Conservation (phyloP, 352 stramenopile species). For the Globisporangium emineosum region DNA sequence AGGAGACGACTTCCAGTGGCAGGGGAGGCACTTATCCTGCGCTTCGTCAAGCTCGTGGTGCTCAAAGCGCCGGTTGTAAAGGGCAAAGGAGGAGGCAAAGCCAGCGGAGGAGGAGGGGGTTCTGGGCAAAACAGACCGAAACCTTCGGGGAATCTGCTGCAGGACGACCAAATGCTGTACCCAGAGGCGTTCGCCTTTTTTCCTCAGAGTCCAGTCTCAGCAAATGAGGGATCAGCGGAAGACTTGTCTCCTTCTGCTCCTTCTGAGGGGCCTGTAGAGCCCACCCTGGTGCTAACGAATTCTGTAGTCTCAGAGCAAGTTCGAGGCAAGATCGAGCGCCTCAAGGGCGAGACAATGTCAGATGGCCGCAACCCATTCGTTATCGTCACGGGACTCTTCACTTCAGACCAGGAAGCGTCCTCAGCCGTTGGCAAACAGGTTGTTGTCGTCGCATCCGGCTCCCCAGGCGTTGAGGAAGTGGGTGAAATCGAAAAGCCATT, state of each 20-base stretch:
- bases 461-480: slow-evolving; percentile 17
- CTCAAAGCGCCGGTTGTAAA: slow-evolving; percentile 39
- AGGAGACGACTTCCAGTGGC: slow-evolving; percentile 12
- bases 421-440: slow-evolving; percentile 20
- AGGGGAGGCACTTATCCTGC: slow-evolving; percentile 51
- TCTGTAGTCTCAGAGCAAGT: background rate
- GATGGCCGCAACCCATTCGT: slow-evolving; percentile 64
- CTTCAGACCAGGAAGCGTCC: slow-evolving; percentile 38
- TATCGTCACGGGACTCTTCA: slow-evolving; percentile 59
- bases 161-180: slow-evolving; percentile 44
- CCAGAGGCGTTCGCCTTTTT: slow-evolving; percentile 31
- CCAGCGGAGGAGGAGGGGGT: background rate
- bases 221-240: background rate
- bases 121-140: background rate
- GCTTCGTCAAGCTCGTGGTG: slow-evolving; percentile 51
- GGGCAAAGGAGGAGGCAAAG: slow-evolving; percentile 13
- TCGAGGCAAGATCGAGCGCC: slow-evolving; percentile 45
- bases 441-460: slow-evolving; percentile 26
- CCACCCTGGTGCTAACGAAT: background rate
- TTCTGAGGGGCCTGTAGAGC: background rate
- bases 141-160: slow-evolving; percentile 28
- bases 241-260: background rate
- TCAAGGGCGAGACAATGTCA: slow-evolving; percentile 65
- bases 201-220: background rate
- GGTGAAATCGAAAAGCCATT: slow-evolving; percentile 70